Evolutionary conservation across 257 asterid species (phyloP), one percentile per base, ranked within the genome.

Genomic region (Osmanthus fragrans): DNA sequence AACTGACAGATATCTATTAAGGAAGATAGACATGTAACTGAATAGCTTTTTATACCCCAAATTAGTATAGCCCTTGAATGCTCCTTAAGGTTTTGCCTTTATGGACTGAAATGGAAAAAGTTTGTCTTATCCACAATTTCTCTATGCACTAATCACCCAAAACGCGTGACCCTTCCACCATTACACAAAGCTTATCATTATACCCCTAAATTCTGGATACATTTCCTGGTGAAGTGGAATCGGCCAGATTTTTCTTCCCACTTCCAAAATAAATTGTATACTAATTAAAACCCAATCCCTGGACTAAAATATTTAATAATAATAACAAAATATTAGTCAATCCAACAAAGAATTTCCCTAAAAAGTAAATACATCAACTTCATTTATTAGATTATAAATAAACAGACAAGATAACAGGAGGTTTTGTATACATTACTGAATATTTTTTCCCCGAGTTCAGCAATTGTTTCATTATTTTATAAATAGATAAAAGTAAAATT

Each of bases 71-170:
- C 75, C 85, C 76, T 76, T 54, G 79, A 34, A 65, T 72, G 72
- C n/a, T 37, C 74, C 86, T 36, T 79, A 51, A 33, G 66, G 77
- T 29, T 42, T 73, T 69, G 65, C 29, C 84, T 83, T 79, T 81
- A 63, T 71, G 42, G 73, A 78, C 86, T 73, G 81, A 45, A 82
- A 73, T 82, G 68, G 82, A 70, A 87, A 70, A 80, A 80, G 76
- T 45, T 73, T 72, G 74, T 51, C 54, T 45, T 83, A 42, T 58
- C 80, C 81, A 73, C 76, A 78, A 71, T 65, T 77, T 73, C 37
- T 54, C 75, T 63, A 77, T 77, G 76, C 72, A 51, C 49, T 76
- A 71, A 80, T 72, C 84, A 76, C 81, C 58, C 73, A 32, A 47
- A 80, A 58, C 16, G 81, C 27, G 81, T 78, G 79, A 76, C 68